Evolutionary conservation across 352 stramenopile species (phyloP), one percentile per base, ranked within the genome.

Genomic region (Phytophthora palmivora): DNA sequence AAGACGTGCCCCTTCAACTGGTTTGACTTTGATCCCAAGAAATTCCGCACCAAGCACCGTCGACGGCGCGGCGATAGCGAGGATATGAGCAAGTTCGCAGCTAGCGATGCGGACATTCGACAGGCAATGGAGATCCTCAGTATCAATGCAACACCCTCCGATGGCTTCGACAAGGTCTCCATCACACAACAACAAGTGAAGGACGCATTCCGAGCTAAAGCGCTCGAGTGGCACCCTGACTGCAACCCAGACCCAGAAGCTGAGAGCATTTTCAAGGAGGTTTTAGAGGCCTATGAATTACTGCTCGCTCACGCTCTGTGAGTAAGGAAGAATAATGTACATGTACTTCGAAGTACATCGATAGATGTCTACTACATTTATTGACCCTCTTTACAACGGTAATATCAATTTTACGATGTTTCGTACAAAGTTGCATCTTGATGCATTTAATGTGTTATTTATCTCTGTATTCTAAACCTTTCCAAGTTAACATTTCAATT

Each of bases 151-250:
- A 39, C 22, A 9, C 34, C 45, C 18, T 21, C 32, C 0, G 36
- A 34, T 28, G 19, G 39, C 4, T 48, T 43, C 22, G 42, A 55
- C 39, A 58, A 30, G 12, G 12, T 22, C 8, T 43, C 49, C 42
- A 58, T 67, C 37, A 55, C 67, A 11, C 45, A 63, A 22, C 32
- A 50, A 15, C 48, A 67, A 14, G 58, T 91, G 16, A 91, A 91
- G 47, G 65, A 65, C 4, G 79, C 82, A 15, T 91, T 91, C 56
- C 79, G 82, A 57, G 62, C 47, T 37, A 75, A 88, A 49, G 92
- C 92, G 22, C 76, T 98, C 10, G 87, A 91, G 66, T 97, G 91
- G 74, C 95, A 98, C 57, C 95, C 95, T 0, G 95, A 98, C 71
- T 97, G 96, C 71, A 97, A 96, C 58, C 58, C 77, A 9, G 62